Base-by-base conservation (phyloP, 1,284 basidiomycete genomes). In the Earliella scabrosa region DNA sequence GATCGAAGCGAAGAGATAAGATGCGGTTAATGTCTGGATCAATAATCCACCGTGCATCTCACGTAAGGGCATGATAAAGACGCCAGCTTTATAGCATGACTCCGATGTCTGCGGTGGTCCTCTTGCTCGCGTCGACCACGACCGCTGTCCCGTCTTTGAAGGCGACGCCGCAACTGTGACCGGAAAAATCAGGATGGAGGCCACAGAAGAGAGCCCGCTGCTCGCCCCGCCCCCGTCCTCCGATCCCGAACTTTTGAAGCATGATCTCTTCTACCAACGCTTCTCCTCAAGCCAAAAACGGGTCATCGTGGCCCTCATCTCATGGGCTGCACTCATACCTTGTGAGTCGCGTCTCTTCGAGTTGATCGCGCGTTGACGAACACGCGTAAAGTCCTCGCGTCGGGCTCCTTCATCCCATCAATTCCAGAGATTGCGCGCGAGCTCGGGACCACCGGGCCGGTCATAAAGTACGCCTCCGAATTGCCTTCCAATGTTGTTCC, bases 341-440 rank as follows among this genome's bases (percentile, higher is more conserved):
- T 74, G 83, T 84, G 63, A 56, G 78, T 74, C n/a, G n/a, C 24
- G 26, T 14, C 31, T 27, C 24, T 16, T 55, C 2, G 18, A 20
- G 7, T 20, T 20, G 4, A 20, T 20, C 5, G 36, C 9, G 14
- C 18, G 24, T 23, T 26, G n/a, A 20, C 10, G 20, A 13, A 14
- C 9, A 24, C 50, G 4, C 31, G 6, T 13, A 5, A 63, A 91
- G 88, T 88, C 26, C 84, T 91, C 66, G 82, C 88, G 0, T 79
- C 84, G 2, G 83, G 85, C 4, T 81, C 84, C 2, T 90, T 91
- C 70, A 77, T 88, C 2, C 90, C 89, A 0, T 81, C 82, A 0
- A 88, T 92, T 45, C 86, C 87, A 0, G 76, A 85, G 54, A 84
- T 92, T 59, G 80, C 86, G 0, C 68, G 72, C 21, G 88, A 91